Evolutionary conservation across 2,329 filamentous ascomycete species (phyloP), one percentile per base, ranked within the genome.

Genomic region (Alternaria viburni): DNA sequence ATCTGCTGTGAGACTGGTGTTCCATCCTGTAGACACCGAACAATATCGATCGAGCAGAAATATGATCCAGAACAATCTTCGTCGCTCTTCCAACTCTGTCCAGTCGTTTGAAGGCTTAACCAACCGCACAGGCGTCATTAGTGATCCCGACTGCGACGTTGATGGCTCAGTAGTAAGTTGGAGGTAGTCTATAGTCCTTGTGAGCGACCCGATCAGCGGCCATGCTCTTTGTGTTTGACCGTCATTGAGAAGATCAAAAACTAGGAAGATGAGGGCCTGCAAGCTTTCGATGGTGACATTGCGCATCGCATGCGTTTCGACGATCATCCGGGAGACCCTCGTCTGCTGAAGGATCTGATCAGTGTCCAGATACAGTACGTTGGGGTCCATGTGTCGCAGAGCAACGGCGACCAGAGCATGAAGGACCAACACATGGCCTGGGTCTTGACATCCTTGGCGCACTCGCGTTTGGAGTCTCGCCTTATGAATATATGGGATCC

Each of bases 41-140:
- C 76, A 78, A 41, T 76, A 77, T 4, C 75, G 69, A 54, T 78
- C 76, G n/a, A 78, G 68, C 43, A 77, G 58, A 26, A 78, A 78
- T 8, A 78, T 71, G 15, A 78, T 67, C 75, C 75, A 78, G 26
- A 78, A 78, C 0, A 78, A 47, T 52, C 76, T 64, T 32, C 76
- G 64, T 5, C 74, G 68, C 59, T 78, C 76, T 68, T 78, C 76
- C 3, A 77, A 57, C 44, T 73, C 71, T 1, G 75, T 77, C 73
- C 75, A 78, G 32, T 77, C 75, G 19, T 64, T 64, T 0, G 72
- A 71, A 9, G 73, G 71, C 25, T 64, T 67, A 8, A 77, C 62
- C 4, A 74, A 58, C 11, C 68, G 70, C 15, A 77, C 59, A 19
- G 76, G 74, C 32, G 64, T 74, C 76, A 77, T 78, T 8, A 78